Evolutionary conservation across 805 yeast genomes (phyloP).

Genomic region (Sugiyamaella valdiviana): DNA sequence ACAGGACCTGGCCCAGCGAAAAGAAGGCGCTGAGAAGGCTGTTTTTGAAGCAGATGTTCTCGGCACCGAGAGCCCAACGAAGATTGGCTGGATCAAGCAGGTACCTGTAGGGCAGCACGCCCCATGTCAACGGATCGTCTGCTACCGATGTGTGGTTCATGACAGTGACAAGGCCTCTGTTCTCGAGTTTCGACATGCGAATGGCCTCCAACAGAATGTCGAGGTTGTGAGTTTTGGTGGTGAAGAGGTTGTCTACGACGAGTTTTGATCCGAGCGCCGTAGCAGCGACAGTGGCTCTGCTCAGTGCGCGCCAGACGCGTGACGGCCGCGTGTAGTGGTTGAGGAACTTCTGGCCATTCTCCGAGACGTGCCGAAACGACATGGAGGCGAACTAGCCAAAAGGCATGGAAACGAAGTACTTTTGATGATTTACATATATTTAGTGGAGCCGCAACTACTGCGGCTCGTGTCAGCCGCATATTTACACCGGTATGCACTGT

Average conservation of each 20-base stretch:
- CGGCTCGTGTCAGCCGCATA: too few relatives aligned
- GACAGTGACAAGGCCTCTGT: constrained; percentile 71
- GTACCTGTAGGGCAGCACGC: constrained; percentile 67
- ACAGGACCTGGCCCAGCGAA: constrained; percentile 80
- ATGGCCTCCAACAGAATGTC: constrained; percentile 62
- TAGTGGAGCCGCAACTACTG: too few relatives aligned
- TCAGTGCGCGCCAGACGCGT: constrained; percentile 57
- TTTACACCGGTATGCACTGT: too few relatives aligned
- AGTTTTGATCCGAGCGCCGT: constrained; percentile 62
- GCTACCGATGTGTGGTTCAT: constrained; percentile 73
- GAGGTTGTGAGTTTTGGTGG: constrained; percentile 54
- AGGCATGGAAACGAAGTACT: not conserved
- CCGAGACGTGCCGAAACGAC: constrained; percentile 19
- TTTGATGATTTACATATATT: too few relatives aligned
- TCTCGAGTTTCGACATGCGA: constrained; percentile 55
- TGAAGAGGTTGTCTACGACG: constrained; percentile 54
- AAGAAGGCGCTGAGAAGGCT: constrained; percentile 45
- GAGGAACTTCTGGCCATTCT: constrained; percentile 61
- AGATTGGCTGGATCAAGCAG: constrained; percentile 57
- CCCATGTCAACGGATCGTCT: constrained; percentile 91
- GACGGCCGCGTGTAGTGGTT: constrained; percentile 54
- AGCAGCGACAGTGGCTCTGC: constrained; percentile 61
- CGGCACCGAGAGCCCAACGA: constrained; percentile 94
- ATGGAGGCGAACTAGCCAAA: constrained; percentile 2
- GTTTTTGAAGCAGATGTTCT: constrained; percentile 68